Percentiles rank a stretch among this genome's conserved stretches.
These are phyloP conservation scores for Kodamaea laetipori DNA, from an alignment of 805 yeast species.

Conservation along the genomic window DNA sequence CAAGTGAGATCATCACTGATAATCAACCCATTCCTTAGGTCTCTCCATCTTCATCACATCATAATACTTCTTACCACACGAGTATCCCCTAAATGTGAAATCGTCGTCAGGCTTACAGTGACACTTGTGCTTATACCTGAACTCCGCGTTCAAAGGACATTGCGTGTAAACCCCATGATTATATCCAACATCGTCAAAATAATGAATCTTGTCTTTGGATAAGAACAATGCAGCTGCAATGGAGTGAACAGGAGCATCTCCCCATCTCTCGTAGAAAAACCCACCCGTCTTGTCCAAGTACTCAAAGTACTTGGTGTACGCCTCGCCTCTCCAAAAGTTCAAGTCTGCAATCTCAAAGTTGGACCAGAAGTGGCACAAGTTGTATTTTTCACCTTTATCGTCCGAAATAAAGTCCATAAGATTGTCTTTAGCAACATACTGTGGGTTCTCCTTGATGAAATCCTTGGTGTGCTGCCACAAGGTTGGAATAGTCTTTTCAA, in stretches of 20 bases:
- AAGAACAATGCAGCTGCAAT: conserved; percentile 81
- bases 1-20: too few species aligned
- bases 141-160: conserved; percentile 69
- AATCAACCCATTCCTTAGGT: conserved; percentile 21
- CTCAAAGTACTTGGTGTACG: conserved; percentile 70
- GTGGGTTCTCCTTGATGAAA: conserved; percentile 62
- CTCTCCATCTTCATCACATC: conserved; percentile 32
- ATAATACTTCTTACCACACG: conserved; percentile 35
- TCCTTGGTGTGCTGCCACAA: conserved; percentile 77
- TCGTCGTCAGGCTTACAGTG: conserved; percentile 70
- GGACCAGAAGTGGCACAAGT: conserved; percentile 89
- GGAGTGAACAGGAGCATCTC: conserved; percentile 91
- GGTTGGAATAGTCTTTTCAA: conserved; percentile 80
- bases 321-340: conserved; percentile 72
- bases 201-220: conserved; percentile 67
- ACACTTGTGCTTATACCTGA: conserved; percentile 64
- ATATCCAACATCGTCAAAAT: conserved; percentile 85
- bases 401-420: conserved; percentile 69
- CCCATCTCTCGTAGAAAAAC: conserved; percentile 91
- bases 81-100: conserved; percentile 62
- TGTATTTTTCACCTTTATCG: conserved; percentile 68
- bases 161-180: conserved; percentile 77
- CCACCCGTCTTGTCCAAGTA: conserved; percentile 80
- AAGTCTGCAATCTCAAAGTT: conserved; percentile 81
- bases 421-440: conserved; percentile 61